phyloP scores from a whole-genome alignment of 2,329 filamentous ascomycete species.

The Purpureocillium takamizusanense region DNA sequence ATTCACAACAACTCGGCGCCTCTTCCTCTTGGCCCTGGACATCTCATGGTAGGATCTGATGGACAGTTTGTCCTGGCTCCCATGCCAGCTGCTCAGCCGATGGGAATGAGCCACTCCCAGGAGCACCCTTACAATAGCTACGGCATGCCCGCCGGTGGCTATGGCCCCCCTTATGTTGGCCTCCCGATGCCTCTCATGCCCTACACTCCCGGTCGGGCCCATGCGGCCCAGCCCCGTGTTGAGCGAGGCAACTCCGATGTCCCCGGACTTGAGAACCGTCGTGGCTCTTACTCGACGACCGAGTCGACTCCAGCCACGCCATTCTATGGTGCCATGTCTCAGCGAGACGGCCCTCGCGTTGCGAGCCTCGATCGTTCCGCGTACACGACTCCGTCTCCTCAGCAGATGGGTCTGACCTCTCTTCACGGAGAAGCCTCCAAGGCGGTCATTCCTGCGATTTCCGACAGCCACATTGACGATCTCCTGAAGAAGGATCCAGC shows the following conservation, averaged over 20 bases:
- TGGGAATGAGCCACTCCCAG: slow-evolving; percentile 23
- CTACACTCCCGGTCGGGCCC: slow-evolving; percentile 42
- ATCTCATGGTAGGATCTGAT: slow-evolving; percentile 29
- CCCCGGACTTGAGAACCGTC: slow-evolving; percentile 55
- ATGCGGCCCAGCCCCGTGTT: slow-evolving; percentile 33
- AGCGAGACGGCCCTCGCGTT: slow-evolving; percentile 51
- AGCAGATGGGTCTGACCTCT: slow-evolving; percentile 39
- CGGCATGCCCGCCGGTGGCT: slow-evolving; percentile 21
- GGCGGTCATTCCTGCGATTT: slow-evolving; percentile 24
- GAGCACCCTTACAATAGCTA: slow-evolving; percentile 24
- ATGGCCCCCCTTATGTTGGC: slow-evolving; percentile 26
- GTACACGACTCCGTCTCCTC: slow-evolving; percentile 59
- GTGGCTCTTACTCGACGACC: slow-evolving; percentile 59
- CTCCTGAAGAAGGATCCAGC: slow-evolving; percentile 67
- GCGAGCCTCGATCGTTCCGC: slow-evolving; percentile 52
- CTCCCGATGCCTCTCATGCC: slow-evolving; percentile 33
- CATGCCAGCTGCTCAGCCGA: slow-evolving; percentile 22
- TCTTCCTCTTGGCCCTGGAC: slow-evolving; percentile 22
- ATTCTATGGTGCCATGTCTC: slow-evolving; percentile 48
- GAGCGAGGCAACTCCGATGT: slow-evolving; percentile 43
- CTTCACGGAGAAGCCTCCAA: slow-evolving; percentile 34
- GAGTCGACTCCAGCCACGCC: slow-evolving; percentile 59
- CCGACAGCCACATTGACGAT: slow-evolving; percentile 49
- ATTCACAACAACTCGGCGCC: slow-evolving; percentile 19
- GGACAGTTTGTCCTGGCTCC: slow-evolving; percentile 28